Evolutionary conservation across 441 rosid species (phyloP), one percentile per base, ranked within the genome.

Genomic region (Erysimum cheiri): DNA sequence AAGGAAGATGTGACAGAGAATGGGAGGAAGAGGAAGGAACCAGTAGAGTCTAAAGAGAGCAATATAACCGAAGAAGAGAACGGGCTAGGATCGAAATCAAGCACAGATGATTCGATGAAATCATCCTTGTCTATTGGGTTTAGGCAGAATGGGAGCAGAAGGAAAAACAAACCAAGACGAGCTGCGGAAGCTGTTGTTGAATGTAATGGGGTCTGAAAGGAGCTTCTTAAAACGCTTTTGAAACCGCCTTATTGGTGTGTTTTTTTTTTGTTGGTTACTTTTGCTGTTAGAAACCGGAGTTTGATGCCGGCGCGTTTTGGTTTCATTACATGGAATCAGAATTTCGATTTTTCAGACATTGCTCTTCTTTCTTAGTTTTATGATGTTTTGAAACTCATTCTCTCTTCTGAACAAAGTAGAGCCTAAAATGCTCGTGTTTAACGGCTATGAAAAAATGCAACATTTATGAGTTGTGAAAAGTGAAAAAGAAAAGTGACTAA

Each of bases 171-270:
- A 80, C 99, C 99, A 70, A 90, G 92, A 37, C 72, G 99, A 60
- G 99, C 99, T 53, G 99, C 99, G 15, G 98, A 90, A 83, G 96
- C 92, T 49, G 94, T 85, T 55, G 95, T 95, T 47, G 97, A 90
- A 67, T 95, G 98, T 91, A 87, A 64, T 71, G 76, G 76, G 11
- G 37, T 76, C 50, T 82, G 74, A 87, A 77, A 83, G 74, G 48
- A 24, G 44, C 5, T 56, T 74, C 69, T 44, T 40, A 28, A 35
- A 67, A 60, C 19, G 12, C 73, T 59, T 54, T 54, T 54, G 36
- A 61, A 68, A 68, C 56, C 71, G 22, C 40, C 24, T 35, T 71
- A 39, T 71, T 33, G 39, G 9, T 48, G 12, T n/a, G n/a, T n/a
- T 35, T 19, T 22, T 33, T 28, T 24, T 2, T 60, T 40, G 15